Conservation (phyloP, 495 filamentous ascomycete genomes). For the Trichoderma parareesei region DNA sequence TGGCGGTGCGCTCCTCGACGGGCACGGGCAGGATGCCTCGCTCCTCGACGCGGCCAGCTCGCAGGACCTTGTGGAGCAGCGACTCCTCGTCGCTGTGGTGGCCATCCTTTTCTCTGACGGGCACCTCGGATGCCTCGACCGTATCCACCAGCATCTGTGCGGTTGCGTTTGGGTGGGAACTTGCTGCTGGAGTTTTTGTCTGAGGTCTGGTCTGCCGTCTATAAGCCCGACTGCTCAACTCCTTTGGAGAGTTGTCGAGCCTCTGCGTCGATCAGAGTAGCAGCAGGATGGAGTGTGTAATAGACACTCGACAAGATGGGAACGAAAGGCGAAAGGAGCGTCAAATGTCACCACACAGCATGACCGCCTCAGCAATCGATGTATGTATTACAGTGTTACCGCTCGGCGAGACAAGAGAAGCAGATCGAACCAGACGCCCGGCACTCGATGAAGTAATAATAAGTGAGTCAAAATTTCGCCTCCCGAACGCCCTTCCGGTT, state of each 20-base stretch:
- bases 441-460: too few species aligned
- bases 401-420: neutral
- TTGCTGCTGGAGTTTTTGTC: neutral
- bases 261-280: too few species aligned
- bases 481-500: too few species aligned
- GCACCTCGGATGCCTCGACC: neutral
- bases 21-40: constrained; percentile 45
- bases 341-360: neutral
- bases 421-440: too few species aligned
- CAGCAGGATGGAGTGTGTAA: too few species aligned
- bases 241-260: too few species aligned
- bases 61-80: constrained; percentile 8
- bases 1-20: constrained; percentile 41
- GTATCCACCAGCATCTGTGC: constrained; percentile 8
- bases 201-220: neutral
- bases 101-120: constrained; percentile 6
- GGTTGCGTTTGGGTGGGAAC: neutral
- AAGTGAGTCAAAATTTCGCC: too few species aligned
- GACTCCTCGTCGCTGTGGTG: constrained; percentile 3
- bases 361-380: neutral
- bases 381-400: neutral
- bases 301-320: neutral
- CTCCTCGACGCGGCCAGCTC: constrained; percentile 31
- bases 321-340: neutral
- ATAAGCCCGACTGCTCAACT: neutral